These are phyloP conservation scores for Notholithocarpus densiflorus DNA, from an alignment of 306 rosid genomes.

Conservation along the genomic window DNA sequence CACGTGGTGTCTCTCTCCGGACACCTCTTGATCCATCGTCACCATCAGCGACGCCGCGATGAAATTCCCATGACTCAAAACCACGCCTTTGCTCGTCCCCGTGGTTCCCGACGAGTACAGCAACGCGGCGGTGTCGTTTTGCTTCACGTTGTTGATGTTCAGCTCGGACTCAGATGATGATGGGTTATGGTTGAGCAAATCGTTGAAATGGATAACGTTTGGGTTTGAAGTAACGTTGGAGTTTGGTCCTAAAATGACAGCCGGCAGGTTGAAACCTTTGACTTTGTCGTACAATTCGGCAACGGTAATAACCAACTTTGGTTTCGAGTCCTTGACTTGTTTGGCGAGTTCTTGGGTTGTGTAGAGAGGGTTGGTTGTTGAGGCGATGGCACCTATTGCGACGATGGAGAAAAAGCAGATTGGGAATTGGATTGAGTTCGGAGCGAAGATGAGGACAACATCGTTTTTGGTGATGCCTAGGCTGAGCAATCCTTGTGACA, in stretches of 20 bases:
- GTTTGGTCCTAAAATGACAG: slow-evolving; percentile 39
- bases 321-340: slow-evolving; percentile 66
- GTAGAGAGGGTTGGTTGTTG: slow-evolving; percentile 76
- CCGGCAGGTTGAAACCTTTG: slow-evolving; percentile 46
- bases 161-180: slow-evolving; percentile 44
- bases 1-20: slow-evolving; percentile 33
- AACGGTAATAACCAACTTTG: slow-evolving; percentile 66
- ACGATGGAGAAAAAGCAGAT: slow-evolving; percentile 52
- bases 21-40: slow-evolving; percentile 52
- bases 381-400: slow-evolving; percentile 66
- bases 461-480: slow-evolving; percentile 66
- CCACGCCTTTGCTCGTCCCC: slow-evolving; percentile 80
- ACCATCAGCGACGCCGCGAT: slow-evolving; percentile 58
- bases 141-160: slow-evolving; percentile 37
- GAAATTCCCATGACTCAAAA: slow-evolving; percentile 68
- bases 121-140: slow-evolving; percentile 67
- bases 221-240: not conserved
- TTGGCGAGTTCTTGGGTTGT: slow-evolving; percentile 62
- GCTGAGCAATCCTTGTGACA: slow-evolving; percentile 49
- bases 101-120: slow-evolving; percentile 93
- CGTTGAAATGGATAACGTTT: slow-evolving; percentile 35
- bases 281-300: slow-evolving; percentile 64
- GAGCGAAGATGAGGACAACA: slow-evolving; percentile 74
- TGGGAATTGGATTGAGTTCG: slow-evolving; percentile 58
- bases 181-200: slow-evolving; percentile 28